phyloP scores from a whole-genome alignment of 305 asterid genomes.

The Fraxinus ornus region DNA sequence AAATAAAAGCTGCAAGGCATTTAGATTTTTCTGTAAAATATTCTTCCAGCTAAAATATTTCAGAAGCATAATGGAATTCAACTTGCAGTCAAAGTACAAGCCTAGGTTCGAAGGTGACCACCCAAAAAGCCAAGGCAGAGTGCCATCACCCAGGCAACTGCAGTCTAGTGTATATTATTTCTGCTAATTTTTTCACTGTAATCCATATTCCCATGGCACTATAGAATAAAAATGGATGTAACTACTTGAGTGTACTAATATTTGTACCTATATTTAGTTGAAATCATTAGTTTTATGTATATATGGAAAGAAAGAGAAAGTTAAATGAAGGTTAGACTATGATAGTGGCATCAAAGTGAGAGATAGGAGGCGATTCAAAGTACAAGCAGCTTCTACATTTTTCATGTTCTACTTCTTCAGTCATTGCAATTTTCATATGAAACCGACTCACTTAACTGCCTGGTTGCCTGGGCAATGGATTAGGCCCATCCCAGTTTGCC shows the following conservation, averaged over 20 bases:
- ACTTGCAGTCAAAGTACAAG: background rate
- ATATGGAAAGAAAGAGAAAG: background rate
- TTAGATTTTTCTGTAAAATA: background rate
- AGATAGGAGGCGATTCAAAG: background rate
- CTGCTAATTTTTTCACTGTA: background rate
- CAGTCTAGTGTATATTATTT: background rate
- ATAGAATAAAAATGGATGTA: background rate
- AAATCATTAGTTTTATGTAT: background rate
- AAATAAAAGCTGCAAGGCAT: background rate
- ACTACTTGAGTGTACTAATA: background rate
- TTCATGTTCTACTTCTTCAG: background rate
- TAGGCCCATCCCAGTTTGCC: background rate
- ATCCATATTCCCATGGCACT: background rate
- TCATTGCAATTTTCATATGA: background rate
- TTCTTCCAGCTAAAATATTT: slow-evolving; percentile 6
- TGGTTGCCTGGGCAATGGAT: background rate
- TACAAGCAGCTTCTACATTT: background rate
- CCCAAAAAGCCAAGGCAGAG: slow-evolving; percentile 1
- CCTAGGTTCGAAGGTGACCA: slow-evolving; percentile 4
- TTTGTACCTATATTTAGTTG: background rate
- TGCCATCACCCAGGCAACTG: background rate
- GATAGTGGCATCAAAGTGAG: background rate
- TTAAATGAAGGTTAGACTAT: background rate
- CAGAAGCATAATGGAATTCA: background rate
- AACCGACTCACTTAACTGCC: background rate